Base-by-base conservation (phyloP, 495 filamentous ascomycete species). In the Pyrenula massariospora region DNA sequence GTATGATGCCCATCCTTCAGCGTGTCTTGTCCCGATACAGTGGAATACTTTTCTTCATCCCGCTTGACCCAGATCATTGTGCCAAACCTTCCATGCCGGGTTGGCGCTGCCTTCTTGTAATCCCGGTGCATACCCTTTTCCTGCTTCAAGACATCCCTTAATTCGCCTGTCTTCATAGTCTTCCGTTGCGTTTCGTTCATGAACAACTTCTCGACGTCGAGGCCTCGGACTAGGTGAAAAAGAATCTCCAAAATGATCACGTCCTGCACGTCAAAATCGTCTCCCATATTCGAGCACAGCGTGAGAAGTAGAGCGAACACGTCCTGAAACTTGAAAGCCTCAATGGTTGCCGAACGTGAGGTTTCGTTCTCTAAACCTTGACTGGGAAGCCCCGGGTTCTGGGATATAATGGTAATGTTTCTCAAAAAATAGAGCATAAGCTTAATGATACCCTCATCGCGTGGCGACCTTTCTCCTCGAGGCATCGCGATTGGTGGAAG, bases 1-100 rank as follows among this genome's bases (percentile, higher is more conserved):
- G 82, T 84, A 10, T 79, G 74, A 54, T 87, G 80, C n/a, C 78
- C 76, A 59, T 92, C 83, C 22, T 84, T 78, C 54, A 97, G 77
- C 15, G 85, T 83, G 60, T 86, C 83, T 66, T 97, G 94, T 10
- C 94, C 94, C 1, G 89, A 88, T 1, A 99, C 83, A 0, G 91
- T 92, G 3, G 87, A 84, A 51, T 92, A 75, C 61, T 86, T 88
- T 8, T 78, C 74, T 64, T 93, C 88, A 55, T 87, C 86, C 53
- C 89, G 77, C 71, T 96, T 89, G 48, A 99, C 83, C 93, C 94
- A 97, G 20, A 95, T 85, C 85, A 96, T 96, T 12, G 91, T 95
- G 1, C 94, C 94, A 65, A 96, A 99, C 54, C 94, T 79, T 59
- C 91, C 94, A 67, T 99, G 94, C 36, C 94, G 73, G 5, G 91